A percentile compares a stretch with the other conserved stretches of the same genome.
phyloP scores from a whole-genome alignment of 2,329 filamentous ascomycete genomes.

The Xylaria polymorpha region DNA sequence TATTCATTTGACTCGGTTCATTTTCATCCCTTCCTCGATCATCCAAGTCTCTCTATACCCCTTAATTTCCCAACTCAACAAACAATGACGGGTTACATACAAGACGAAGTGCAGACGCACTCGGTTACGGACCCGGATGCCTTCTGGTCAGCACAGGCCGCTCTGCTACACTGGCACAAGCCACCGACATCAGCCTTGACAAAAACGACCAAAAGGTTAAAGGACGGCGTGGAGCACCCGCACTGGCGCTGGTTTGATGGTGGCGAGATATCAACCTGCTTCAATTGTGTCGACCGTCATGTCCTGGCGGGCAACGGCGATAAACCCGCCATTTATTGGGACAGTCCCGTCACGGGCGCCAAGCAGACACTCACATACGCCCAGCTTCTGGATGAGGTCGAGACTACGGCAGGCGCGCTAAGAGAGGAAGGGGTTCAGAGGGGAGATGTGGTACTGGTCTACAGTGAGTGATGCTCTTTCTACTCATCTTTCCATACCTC shows the following conservation, averaged over 20 bases:
- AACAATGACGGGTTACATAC: constrained; percentile 49
- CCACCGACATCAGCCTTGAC: constrained; percentile 73
- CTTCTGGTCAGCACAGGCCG: constrained; percentile 82
- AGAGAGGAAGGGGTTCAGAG: constrained; percentile 82
- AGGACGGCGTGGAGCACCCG: constrained; percentile 71
- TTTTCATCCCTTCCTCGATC: neutral
- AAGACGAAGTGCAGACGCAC: constrained; percentile 62
- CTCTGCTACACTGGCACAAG: constrained; percentile 83
- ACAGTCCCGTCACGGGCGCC: constrained; percentile 82
- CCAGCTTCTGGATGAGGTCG: constrained; percentile 81
- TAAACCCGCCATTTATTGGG: constrained; percentile 82
- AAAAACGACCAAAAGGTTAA: constrained; percentile 70
- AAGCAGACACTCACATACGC: constrained; percentile 81
- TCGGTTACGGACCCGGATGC: constrained; percentile 76
- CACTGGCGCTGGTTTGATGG: constrained; percentile 93
- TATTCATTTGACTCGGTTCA: neutral
- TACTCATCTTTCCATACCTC: neutral
- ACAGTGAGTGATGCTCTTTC: constrained; percentile 69
- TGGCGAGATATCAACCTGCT: constrained; percentile 89
- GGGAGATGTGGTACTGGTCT: constrained; percentile 89
- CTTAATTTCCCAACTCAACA: neutral
- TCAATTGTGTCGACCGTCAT: constrained; percentile 91
- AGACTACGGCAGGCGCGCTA: constrained; percentile 83
- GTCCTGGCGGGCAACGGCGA: constrained; percentile 82
- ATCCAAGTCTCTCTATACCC: neutral